Evolutionary conservation across 1,139 yeast species (phyloP).

Genomic region (Yamadazyma diddensiae): DNA sequence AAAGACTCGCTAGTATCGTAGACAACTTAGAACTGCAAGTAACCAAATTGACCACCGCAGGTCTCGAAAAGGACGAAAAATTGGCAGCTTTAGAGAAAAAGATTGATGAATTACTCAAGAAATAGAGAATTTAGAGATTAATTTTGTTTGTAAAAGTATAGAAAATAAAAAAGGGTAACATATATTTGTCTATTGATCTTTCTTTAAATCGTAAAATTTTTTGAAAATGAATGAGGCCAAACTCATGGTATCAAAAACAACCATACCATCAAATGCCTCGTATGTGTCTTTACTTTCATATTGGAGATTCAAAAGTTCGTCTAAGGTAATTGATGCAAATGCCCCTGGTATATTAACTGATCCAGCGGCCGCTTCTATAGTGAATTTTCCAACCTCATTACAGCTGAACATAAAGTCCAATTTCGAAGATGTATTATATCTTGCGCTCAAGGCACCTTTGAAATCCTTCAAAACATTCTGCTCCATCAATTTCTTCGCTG

Average conservation of each 20-base stretch:
- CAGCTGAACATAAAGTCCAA: constrained; percentile 75
- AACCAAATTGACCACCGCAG: constrained; percentile 48
- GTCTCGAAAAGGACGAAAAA: constrained; percentile 61
- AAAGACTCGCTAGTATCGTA: constrained; percentile 57
- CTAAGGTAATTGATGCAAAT: constrained; percentile 52
- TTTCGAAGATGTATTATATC: constrained; percentile 53
- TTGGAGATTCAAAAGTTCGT: constrained; percentile 66
- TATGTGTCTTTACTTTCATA: constrained; percentile 54
- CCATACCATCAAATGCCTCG: constrained; percentile 62
- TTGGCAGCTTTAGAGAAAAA: constrained; percentile 44
- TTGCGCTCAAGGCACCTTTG: constrained; percentile 44
- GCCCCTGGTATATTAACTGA: constrained; percentile 52
- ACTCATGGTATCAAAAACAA: constrained; percentile 61
- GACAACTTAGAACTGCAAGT: constrained; percentile 55
- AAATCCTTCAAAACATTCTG: constrained; percentile 64
- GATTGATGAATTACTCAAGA: constrained; percentile 36
- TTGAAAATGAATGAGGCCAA: constrained; percentile 66
- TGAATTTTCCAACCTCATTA: constrained; percentile 69
- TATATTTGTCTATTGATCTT: too few species aligned
- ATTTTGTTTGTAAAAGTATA: neutral
- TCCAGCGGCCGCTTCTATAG: constrained; percentile 58
- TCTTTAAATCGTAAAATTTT: constrained; percentile 59
- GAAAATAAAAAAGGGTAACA: neutral
- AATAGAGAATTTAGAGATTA: constrained; percentile 9
- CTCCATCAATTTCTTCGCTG: constrained; percentile 73